Conservation (phyloP, 371 early-diverging fungal genomes). For the Apophysomyces elegans region DNA sequence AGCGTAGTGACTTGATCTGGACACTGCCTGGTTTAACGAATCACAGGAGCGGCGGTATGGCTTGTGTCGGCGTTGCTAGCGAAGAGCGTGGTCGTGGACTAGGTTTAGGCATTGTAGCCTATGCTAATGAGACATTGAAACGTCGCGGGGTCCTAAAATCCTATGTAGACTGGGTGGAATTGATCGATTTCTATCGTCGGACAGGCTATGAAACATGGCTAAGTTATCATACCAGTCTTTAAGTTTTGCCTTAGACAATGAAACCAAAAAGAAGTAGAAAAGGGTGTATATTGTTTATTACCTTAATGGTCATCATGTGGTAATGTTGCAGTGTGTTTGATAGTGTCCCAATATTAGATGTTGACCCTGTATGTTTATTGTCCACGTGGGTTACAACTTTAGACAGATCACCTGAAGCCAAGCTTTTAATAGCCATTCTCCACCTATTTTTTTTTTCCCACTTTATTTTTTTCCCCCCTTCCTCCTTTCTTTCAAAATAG, state of each 20-base stretch:
- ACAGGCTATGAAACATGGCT: conserved; percentile 49
- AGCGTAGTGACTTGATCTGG: conserved; percentile 47
- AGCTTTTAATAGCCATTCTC: conserved; percentile 1
- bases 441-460: conserved; percentile 10
- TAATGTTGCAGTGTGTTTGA: too few species aligned
- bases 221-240: conserved; percentile 30
- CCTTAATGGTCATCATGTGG: too few species aligned
- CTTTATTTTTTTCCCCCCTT: conserved; percentile 11
- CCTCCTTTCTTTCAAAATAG: conserved; percentile 6
- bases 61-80: conserved; percentile 51
- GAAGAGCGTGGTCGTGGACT: conserved; percentile 50
- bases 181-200: conserved; percentile 45
- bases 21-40: conserved; percentile 34
- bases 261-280: not conserved
- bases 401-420: conserved; percentile 5
- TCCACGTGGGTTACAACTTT: conserved; percentile 3
- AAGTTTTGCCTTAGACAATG: conserved; percentile 18
- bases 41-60: conserved; percentile 44
- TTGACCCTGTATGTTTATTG: not conserved
- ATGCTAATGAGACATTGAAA: conserved; percentile 41
- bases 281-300: too few species aligned
- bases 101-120: conserved; percentile 44
- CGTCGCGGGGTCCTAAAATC: conserved; percentile 40
- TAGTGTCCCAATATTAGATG: not conserved
- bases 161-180: conserved; percentile 57